Percentiles rank a stretch among this genome's conserved stretches.
Conservation (phyloP, 345 rosid species). For the Gossypium mustelinum region DNA sequence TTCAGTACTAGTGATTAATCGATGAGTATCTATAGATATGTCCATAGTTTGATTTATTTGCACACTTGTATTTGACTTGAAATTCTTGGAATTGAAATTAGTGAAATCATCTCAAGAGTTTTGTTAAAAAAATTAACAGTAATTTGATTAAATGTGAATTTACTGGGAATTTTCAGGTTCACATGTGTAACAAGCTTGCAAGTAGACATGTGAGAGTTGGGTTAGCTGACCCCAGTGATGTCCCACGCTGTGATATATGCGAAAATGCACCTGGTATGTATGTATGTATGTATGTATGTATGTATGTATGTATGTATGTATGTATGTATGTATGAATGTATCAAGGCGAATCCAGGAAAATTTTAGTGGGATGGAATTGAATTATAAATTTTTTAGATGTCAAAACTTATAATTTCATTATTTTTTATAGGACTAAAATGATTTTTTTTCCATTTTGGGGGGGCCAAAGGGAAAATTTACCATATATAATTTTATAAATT, state of each 20-base stretch:
- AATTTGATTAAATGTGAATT: not conserved
- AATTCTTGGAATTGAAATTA: not conserved
- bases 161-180: conserved; percentile 48
- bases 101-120: not conserved
- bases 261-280: conserved; percentile 75
- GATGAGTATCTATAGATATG: not conserved
- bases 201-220: conserved; percentile 77
- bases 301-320: not conserved
- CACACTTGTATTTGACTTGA: not conserved
- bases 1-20: not conserved
- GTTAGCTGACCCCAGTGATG: conserved; percentile 67
- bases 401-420: too few relatives aligned
- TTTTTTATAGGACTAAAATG: too few relatives aligned
- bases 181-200: conserved; percentile 82
- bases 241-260: conserved; percentile 77
- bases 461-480: too few relatives aligned
- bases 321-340: too few relatives aligned
- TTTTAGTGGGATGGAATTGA: too few relatives aligned
- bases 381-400: too few relatives aligned
- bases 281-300: not conserved
- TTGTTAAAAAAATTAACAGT: not conserved
- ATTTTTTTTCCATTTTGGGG: too few relatives aligned
- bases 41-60: not conserved
- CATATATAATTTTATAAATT: too few relatives aligned
- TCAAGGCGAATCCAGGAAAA: too few relatives aligned